Evolutionary conservation across 2,329 filamentous ascomycete genomes (phyloP).

Genomic region (Verticillium nonalfalfae): DNA sequence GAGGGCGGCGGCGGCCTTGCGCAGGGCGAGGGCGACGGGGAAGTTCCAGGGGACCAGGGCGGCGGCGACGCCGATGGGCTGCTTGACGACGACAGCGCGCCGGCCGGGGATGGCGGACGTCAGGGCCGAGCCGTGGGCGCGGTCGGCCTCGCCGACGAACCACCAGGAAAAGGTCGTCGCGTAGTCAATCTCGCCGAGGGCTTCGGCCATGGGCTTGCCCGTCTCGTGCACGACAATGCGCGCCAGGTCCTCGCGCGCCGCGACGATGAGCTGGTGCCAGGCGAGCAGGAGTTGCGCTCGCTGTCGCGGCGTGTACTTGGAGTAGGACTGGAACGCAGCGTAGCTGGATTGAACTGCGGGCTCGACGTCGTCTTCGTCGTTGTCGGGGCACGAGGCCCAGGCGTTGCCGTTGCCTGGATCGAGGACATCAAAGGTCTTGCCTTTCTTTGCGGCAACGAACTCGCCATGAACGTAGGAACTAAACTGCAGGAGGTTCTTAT

Average conservation of each 20-base stretch:
- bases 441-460: slow-evolving; percentile 36
- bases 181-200: slow-evolving; percentile 49
- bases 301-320: slow-evolving; percentile 24
- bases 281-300: slow-evolving; percentile 26
- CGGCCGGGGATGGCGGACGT: slow-evolving; percentile 54
- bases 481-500: slow-evolving; percentile 39
- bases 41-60: slow-evolving; percentile 51
- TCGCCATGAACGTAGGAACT: slow-evolving; percentile 44
- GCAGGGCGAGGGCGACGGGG: slow-evolving; percentile 42
- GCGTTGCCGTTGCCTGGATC: slow-evolving; percentile 44
- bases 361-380: slow-evolving; percentile 31
- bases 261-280: slow-evolving; percentile 29
- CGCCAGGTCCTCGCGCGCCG: slow-evolving; percentile 28
- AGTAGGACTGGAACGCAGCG: slow-evolving; percentile 28
- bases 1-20: slow-evolving; percentile 46
- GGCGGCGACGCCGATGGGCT: slow-evolving; percentile 28
- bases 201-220: slow-evolving; percentile 49
- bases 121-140: slow-evolving; percentile 52
- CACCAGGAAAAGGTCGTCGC: slow-evolving; percentile 48
- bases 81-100: slow-evolving; percentile 63
- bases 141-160: slow-evolving; percentile 47
- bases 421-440: slow-evolving; percentile 42
- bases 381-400: slow-evolving; percentile 46
- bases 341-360: slow-evolving; percentile 27
- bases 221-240: slow-evolving; percentile 40